Percentiles rank a stretch among this genome's conserved stretches.
Evolutionary conservation across 176 grass and related monocot species (phyloP).

Genomic region (Zea luxurians): DNA sequence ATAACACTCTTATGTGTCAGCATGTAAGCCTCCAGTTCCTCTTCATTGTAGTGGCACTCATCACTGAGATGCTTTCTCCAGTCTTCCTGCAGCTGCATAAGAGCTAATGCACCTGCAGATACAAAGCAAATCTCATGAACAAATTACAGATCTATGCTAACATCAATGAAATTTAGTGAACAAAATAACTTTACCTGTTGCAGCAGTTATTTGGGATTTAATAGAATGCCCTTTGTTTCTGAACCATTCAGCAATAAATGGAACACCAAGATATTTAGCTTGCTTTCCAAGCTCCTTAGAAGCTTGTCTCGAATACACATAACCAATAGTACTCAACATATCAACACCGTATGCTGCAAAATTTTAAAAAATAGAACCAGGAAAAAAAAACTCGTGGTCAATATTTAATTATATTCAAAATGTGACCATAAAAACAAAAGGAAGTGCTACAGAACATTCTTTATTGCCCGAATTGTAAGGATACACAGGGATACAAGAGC

Average conservation of each 20-base stretch:
- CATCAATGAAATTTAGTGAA: not conserved
- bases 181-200: too few relatives aligned
- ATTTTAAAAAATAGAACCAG: conserved; percentile 20
- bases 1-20: conserved; percentile 70
- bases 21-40: conserved; percentile 82
- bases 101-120: conserved; percentile 78
- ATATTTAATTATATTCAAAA: not conserved
- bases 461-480: not conserved
- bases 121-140: not conserved
- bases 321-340: conserved; percentile 87
- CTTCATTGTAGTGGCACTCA: conserved; percentile 70
- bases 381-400: conserved; percentile 10
- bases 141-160: conserved; percentile 14
- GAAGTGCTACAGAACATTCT: not conserved
- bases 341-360: conserved; percentile 82
- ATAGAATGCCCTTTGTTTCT: conserved; percentile 96
- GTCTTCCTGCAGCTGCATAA: conserved; percentile 93
- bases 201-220: conserved; percentile 86
- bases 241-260: conserved; percentile 95
- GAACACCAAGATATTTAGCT: conserved; percentile 78
- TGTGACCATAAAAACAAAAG: conserved; percentile 19
- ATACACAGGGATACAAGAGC: conserved; percentile 5
- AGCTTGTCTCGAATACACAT: conserved; percentile 89
- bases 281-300: conserved; percentile 92
- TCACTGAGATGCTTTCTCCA: conserved; percentile 72